A percentile compares a stretch with the other conserved stretches of the same genome.
Conservation (phyloP, 2,329 filamentous ascomycete genomes). For the Monosporascus sp. region DNA sequence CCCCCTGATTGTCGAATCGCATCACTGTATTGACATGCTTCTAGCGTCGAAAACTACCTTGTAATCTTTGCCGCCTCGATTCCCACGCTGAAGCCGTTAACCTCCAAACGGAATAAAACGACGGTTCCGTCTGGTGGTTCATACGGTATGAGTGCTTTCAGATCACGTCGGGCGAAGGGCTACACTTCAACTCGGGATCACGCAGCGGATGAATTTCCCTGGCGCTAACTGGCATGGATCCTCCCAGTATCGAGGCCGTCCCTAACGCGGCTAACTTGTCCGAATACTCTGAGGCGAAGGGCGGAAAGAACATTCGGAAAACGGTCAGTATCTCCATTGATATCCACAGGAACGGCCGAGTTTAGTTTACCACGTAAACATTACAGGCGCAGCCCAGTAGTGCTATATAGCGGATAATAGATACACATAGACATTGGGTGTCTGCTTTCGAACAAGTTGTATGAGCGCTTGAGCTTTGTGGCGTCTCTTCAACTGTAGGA, state of each 20-base stretch:
- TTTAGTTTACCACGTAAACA: too few species aligned
- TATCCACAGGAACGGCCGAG: background rate
- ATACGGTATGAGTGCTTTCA: background rate
- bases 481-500: too few species aligned
- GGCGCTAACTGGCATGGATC: background rate
- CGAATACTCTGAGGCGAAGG: background rate
- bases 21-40: background rate
- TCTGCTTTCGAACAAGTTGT: too few species aligned
- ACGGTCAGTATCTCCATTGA: background rate
- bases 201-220: background rate
- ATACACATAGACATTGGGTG: too few species aligned
- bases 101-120: background rate
- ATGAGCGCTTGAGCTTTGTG: too few species aligned
- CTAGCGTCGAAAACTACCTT: background rate
- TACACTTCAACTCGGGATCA: background rate
- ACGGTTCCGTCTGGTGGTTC: background rate
- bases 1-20: too few species aligned
- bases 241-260: too few species aligned
- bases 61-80: background rate
- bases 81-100: background rate
- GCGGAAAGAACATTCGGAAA: background rate
- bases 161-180: background rate
- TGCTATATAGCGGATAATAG: too few species aligned
- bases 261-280: background rate
- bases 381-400: too few species aligned